Base-by-base conservation (phyloP, 2,329 filamentous ascomycete species). In the Phoma sp. region DNA sequence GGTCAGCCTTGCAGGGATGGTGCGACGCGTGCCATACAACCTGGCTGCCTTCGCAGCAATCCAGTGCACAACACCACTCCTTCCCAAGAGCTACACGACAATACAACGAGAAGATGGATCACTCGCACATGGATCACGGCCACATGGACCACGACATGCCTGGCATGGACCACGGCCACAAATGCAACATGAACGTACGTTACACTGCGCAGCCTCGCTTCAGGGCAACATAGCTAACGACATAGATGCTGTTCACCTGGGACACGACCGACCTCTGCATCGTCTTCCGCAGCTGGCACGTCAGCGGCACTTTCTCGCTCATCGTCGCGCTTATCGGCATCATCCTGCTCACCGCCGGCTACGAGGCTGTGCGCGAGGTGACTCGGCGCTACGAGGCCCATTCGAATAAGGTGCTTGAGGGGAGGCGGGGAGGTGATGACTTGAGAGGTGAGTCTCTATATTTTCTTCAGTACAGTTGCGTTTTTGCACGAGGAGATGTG, bases 221-320 rank as follows among this genome's bases (percentile, higher is more conserved):
- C 17, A 39, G 11, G 15, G 39, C 10, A 10, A 14, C 21, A 15
- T 18, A 32, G 43, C 57, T 55, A 17, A 57, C 39, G 12, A n/a
- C 34, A 28, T 42, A 96, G 92, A 98, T 97, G 93, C 87, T 98
- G 64, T 99, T 99, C 81, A 98, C 92, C 57, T 99, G 93, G 93
- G 87, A 92, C 75, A 93, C 93, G 2, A 85, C 83, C 51, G 90
- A 98, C 78, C 91, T 99, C 61, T 99, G 95, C 83, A 96, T 99
- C 76, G 86, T 99, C 76, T 99, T 98, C 82, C 84, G 83, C 66
- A 86, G 88, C 77, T 99, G 95, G 95, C 93, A 91, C 78, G 79
- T 99, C 75, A 87, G 84, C 58, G 87, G 88, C 57, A 87, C 87
- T 3, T 69, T 84, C 46, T 89, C 89, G 28, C 88, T 99, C 53